Percentiles rank a stretch among this genome's conserved stretches.
Conservation (phyloP, 306 rosid genomes). For the Dalbergia cultrata region DNA sequence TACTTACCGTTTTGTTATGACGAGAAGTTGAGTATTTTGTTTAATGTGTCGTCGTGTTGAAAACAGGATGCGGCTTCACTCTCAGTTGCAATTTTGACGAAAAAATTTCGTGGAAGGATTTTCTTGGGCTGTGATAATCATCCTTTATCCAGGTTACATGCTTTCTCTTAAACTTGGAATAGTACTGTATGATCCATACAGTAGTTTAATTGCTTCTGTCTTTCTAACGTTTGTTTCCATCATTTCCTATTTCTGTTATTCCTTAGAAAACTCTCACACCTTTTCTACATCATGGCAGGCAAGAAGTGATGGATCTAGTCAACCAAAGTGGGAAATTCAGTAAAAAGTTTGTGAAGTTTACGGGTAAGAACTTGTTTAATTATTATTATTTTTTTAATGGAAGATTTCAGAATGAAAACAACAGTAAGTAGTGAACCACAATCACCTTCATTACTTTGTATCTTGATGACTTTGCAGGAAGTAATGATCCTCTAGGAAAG, state of each 20-base stretch:
- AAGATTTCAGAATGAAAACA: constrained; percentile 1
- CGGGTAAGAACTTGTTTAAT: constrained; percentile 58
- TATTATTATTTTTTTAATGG: background rate
- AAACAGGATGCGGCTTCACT: constrained; percentile 95
- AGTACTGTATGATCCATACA: background rate
- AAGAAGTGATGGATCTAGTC: constrained; percentile 92
- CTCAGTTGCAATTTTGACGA: constrained; percentile 79
- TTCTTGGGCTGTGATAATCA: constrained; percentile 95
- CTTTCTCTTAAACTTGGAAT: background rate
- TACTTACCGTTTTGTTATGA: constrained; percentile 10
- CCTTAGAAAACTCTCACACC: constrained; percentile 30
- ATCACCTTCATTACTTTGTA: background rate
- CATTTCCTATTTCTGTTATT: background rate
- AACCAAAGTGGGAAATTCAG: constrained; percentile 81
- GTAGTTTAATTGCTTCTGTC: background rate
- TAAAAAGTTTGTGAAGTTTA: constrained; percentile 76
- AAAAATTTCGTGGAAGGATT: constrained; percentile 64
- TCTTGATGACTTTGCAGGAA: constrained; percentile 61
- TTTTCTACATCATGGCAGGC: constrained; percentile 65
- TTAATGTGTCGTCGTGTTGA: background rate
- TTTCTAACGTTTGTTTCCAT: background rate
- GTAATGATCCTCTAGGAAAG: constrained; percentile 82
- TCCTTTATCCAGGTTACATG: constrained; percentile 86
- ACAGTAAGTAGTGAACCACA: constrained; percentile 5
- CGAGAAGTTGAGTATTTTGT: constrained; percentile 20